A percentile compares a stretch with the other conserved stretches of the same genome.
phyloP scores from a whole-genome alignment of 1,284 basidiomycete genomes.

The Ustilago cynodontis region DNA sequence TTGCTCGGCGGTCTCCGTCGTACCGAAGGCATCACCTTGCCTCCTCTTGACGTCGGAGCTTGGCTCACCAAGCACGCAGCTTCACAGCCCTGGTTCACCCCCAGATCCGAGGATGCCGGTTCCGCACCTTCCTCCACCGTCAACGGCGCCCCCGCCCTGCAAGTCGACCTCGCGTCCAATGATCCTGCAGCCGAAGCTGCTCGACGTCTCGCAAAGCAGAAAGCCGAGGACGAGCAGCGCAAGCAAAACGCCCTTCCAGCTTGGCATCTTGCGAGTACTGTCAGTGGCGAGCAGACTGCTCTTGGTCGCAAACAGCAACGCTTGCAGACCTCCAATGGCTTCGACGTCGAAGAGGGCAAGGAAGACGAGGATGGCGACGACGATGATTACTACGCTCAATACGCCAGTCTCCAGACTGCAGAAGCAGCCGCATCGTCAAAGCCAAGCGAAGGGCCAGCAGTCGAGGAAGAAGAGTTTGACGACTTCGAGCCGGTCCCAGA shows the following conservation, averaged over 20 bases:
- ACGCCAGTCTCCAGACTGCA: slow-evolving; percentile 58
- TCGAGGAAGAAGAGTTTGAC: slow-evolving; percentile 48
- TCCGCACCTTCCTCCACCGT: slow-evolving; percentile 36
- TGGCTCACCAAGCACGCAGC: slow-evolving; percentile 63
- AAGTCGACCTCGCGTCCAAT: slow-evolving; percentile 64
- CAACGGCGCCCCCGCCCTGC: slow-evolving; percentile 46
- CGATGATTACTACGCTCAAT: slow-evolving; percentile 67
- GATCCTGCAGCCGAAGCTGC: slow-evolving; percentile 62
- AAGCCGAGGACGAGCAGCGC: slow-evolving; percentile 67
- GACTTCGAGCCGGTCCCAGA: slow-evolving; percentile 42
- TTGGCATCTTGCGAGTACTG: slow-evolving; percentile 94
- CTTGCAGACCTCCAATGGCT: slow-evolving; percentile 33
- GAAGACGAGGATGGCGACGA: slow-evolving; percentile 49
- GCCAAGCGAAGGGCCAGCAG: slow-evolving; percentile 24
- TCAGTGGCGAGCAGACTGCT: slow-evolving; percentile 89
- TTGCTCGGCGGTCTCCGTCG: slow-evolving; percentile 87
- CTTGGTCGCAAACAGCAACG: slow-evolving; percentile 74
- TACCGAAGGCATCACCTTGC: slow-evolving; percentile 81
- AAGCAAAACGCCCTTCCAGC: slow-evolving; percentile 90
- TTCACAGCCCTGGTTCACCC: slow-evolving; percentile 56
- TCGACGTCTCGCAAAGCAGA: slow-evolving; percentile 71
- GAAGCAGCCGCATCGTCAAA: slow-evolving; percentile 52
- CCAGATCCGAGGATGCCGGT: slow-evolving; percentile 22
- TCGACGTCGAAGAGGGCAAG: slow-evolving; percentile 42
- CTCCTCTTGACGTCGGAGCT: slow-evolving; percentile 78